phyloP scores from a whole-genome alignment of 2,329 filamentous ascomycete species.

The Chaetomium globosum region DNA sequence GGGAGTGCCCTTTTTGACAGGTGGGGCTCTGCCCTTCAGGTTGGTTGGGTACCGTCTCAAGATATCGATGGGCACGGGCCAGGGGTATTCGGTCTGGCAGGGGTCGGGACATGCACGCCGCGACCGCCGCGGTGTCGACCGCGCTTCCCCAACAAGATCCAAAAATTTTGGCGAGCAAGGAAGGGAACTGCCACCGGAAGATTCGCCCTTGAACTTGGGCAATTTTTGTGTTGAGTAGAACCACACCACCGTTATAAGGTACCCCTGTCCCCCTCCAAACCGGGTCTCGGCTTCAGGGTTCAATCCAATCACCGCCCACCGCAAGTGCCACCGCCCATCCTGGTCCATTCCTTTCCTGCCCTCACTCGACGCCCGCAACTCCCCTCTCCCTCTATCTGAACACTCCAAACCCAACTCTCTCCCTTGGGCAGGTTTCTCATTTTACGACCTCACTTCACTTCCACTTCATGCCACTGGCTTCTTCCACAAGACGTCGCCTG shows the following conservation, averaged over 20 bases:
- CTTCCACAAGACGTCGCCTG: neutral
- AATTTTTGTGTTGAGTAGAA: constrained; percentile 29
- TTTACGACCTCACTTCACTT: neutral
- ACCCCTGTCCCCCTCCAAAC: constrained; percentile 22
- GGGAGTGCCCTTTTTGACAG: constrained; percentile 23
- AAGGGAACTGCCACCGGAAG: constrained; percentile 25
- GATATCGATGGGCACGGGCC: constrained; percentile 8
- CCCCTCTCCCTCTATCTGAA: neutral
- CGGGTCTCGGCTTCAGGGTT: neutral
- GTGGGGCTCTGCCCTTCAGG: constrained; percentile 31
- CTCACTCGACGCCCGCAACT: constrained; percentile 1
- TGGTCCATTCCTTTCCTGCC: constrained; percentile 8
- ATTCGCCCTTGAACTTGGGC: constrained; percentile 15
- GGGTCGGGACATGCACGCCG: constrained; percentile 22
- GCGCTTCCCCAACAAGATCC: constrained; percentile 43
- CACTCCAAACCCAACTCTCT: constrained; percentile 1
- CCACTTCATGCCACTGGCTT: neutral
- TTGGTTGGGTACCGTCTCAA: constrained; percentile 22
- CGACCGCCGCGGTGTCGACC: constrained; percentile 19
- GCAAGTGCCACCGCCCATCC: constrained; percentile 5
- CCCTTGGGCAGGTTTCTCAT: constrained; percentile 12
- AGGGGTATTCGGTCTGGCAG: constrained; percentile 28
- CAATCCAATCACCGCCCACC: neutral
- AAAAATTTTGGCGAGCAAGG: constrained; percentile 40
- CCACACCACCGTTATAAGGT: constrained; percentile 17